A percentile compares a stretch with the other conserved stretches of the same genome.
Evolutionary conservation across 345 rosid species (phyloP).

Genomic region (Salix koriyanagi): DNA sequence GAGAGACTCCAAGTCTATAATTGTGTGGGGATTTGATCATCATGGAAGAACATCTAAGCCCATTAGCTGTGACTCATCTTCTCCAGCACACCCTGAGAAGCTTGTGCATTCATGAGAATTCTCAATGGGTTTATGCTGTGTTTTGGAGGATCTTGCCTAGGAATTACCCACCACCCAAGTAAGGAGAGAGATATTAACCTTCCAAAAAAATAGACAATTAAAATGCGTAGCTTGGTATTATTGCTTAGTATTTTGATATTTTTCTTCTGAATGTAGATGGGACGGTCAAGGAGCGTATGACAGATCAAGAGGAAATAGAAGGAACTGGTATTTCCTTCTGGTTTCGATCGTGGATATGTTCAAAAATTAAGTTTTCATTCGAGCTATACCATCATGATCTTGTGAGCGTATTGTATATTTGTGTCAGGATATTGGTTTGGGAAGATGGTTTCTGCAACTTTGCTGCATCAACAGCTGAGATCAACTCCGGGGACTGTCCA

Average conservation of each 20-base stretch:
- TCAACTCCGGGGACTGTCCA: slow-evolving; percentile 50
- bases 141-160: slow-evolving; percentile 99
- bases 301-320: slow-evolving; percentile 93
- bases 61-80: slow-evolving; percentile 89
- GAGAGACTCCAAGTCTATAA: slow-evolving; percentile 2
- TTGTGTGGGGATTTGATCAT: slow-evolving; percentile 7
- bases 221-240: no score
- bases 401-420: not conserved
- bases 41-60: slow-evolving; percentile 84
- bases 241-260: not conserved
- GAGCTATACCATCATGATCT: no score
- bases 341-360: not conserved
- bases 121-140: slow-evolving; percentile 99
- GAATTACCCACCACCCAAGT: slow-evolving; percentile 98
- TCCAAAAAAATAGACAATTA: no score
- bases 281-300: slow-evolving; percentile 93
- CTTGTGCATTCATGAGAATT: slow-evolving; percentile 75
- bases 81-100: slow-evolving; percentile 95
- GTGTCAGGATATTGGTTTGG: slow-evolving; percentile 88
- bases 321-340: slow-evolving; percentile 66
- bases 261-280: slow-evolving; percentile 52
- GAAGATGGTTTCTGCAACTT: slow-evolving; percentile 99
- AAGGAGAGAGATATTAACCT: slow-evolving; percentile 19
- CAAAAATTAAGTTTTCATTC: not conserved
- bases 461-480: slow-evolving; percentile 63